Percentiles rank a stretch among this genome's conserved stretches.
These are phyloP conservation scores for Neurospora africana DNA, from an alignment of 495 filamentous ascomycete species.

Conservation along the genomic window DNA sequence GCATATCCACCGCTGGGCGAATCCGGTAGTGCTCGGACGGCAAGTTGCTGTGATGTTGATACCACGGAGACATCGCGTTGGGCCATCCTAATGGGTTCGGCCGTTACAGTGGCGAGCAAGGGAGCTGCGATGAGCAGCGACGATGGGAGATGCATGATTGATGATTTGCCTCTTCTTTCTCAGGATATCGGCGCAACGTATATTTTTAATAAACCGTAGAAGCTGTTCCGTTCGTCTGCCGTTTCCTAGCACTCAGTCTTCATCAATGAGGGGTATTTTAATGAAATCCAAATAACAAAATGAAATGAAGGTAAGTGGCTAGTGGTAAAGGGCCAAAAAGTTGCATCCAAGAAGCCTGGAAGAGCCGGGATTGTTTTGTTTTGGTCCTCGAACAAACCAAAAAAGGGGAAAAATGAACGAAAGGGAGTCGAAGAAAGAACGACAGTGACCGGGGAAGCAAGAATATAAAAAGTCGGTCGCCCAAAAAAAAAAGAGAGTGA, in stretches of 20 bases:
- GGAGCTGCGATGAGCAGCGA: constrained; percentile 5
- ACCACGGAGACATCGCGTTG: neutral
- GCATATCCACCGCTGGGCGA: constrained; percentile 47
- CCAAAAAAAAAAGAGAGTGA: neutral
- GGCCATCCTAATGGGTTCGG: constrained; percentile 10
- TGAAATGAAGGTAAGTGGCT: neutral
- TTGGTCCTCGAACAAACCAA: neutral
- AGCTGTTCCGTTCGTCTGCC: neutral
- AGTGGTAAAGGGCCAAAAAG: neutral
- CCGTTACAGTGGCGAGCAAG: constrained; percentile 1
- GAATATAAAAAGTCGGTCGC: neutral
- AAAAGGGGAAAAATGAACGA: neutral
- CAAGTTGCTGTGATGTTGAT: neutral
- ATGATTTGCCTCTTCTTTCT: neutral
- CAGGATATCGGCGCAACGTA: neutral
- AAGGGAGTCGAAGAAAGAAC: neutral
- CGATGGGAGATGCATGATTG: constrained; percentile 4
- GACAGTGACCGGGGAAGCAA: neutral
- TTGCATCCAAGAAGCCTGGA: neutral
- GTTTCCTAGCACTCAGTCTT: neutral
- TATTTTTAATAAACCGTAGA: neutral
- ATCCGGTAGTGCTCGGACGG: constrained; percentile 38
- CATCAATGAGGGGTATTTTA: neutral
- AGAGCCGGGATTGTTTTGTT: neutral
- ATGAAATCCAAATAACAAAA: neutral